A percentile compares a stretch with the other conserved stretches of the same genome.
phyloP scores from a whole-genome alignment of 2,329 filamentous ascomycete genomes.

The Aphanoascus verrucosus region DNA sequence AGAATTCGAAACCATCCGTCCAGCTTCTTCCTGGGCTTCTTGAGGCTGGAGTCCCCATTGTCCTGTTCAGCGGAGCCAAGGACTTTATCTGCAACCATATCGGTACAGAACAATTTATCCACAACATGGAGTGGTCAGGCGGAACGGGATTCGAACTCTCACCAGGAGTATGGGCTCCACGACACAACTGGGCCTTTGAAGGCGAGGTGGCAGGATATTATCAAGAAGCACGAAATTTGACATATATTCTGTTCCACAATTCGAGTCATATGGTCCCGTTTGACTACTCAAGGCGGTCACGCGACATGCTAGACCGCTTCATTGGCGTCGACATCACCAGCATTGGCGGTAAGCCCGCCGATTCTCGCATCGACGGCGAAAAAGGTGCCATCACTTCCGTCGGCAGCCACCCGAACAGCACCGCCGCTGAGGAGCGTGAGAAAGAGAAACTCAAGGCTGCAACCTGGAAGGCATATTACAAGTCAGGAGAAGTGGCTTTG shows the following conservation, averaged over 20 bases:
- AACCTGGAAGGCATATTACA: slow-evolving; percentile 79
- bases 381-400: slow-evolving; percentile 68
- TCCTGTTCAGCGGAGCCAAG: slow-evolving; percentile 86
- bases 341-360: slow-evolving; percentile 69
- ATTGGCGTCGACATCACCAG: slow-evolving; percentile 83
- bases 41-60: slow-evolving; percentile 57
- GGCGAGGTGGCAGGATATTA: slow-evolving; percentile 79
- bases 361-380: slow-evolving; percentile 76
- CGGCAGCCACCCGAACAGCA: slow-evolving; percentile 60
- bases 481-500: slow-evolving; percentile 75
- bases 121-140: slow-evolving; percentile 83
- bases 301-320: slow-evolving; percentile 96
- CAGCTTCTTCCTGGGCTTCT: slow-evolving; percentile 68
- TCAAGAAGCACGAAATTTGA: slow-evolving; percentile 88
- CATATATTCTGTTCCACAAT: slow-evolving; percentile 92
- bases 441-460: slow-evolving; percentile 68
- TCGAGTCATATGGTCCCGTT: slow-evolving; percentile 97
- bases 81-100: slow-evolving; percentile 97
- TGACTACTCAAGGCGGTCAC: slow-evolving; percentile 71
- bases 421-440: slow-evolving; percentile 54
- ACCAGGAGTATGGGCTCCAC: slow-evolving; percentile 82
- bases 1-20: slow-evolving; percentile 61
- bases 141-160: slow-evolving; percentile 82
- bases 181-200: slow-evolving; percentile 88
- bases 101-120: slow-evolving; percentile 83